Base-by-base conservation (phyloP, 2,329 filamentous ascomycete species). In the Beauveria caledonica region DNA sequence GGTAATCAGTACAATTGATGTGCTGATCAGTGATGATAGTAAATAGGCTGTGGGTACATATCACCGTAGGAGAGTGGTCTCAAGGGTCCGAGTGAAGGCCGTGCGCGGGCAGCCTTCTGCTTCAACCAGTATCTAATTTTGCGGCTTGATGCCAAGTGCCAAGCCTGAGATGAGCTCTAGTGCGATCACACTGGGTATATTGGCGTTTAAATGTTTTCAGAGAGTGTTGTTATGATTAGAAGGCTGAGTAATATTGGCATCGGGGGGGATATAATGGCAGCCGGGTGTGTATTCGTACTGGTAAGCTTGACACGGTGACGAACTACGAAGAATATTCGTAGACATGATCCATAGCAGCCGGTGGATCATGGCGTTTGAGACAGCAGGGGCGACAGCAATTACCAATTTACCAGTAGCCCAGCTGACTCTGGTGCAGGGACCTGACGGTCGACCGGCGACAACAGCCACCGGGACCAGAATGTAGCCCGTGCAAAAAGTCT, bases 311-410 rank as follows among this genome's bases (percentile, higher is more conserved):
- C 29, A 33, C 29, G 48, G 6, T 58, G 56, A 51, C 46, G 56
- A 58, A 58, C 56, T 21, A 58, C 29, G 29, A 33, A 33, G n/a
- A n/a, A n/a, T n/a, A n/a, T n/a, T n/a, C n/a, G n/a, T 29, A 29
- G 56, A 51, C 56, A 51, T 51, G 56, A 51, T 44, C 46, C 56
- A 51, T 58, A 29, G 56, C 46, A 10, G 21, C 45, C 33, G 33
- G 55, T 33, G 45, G 33, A 58, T 40, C 29, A 58, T 58, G 55
- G 29, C 55, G 36, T 50, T 44, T 58, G 33, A 58, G 55, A 58
- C 45, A 45, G 25, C 17, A 48, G 21, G 11, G 44, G 44, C n/a
- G 21, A 15, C 36, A 54, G 45, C 17, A 40, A 36, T 40, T 40
- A n/a, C n/a, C n/a, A n/a, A n/a, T n/a, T n/a, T n/a, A n/a, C n/a